Evolutionary conservation across 2,329 filamentous ascomycete genomes (phyloP), one percentile per base, ranked within the genome.

Genomic region (Paramyrothecium roridum): DNA sequence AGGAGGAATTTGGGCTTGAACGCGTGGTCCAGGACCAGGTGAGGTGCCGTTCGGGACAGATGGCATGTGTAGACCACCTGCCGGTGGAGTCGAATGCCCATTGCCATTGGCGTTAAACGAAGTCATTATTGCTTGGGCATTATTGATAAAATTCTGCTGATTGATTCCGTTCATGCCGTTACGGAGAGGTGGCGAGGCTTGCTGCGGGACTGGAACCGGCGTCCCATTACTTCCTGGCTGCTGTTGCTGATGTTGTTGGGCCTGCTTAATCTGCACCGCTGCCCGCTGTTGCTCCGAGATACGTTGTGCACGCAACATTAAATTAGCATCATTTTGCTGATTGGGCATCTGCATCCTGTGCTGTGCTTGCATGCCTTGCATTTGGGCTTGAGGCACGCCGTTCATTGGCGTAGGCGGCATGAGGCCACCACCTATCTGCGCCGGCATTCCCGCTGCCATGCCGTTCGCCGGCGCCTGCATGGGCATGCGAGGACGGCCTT

Each of bases 331-430:
- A 3, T 82, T 67, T 43, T 69, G 69, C 45, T 69, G 66, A 37
- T 70, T 71, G 2, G 70, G 68, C 61, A 72, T 70, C 2, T 84
- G 81, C 75, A 90, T 81, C 54, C 87, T 81, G 53, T 83, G 79
- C 59, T 88, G 81, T 7, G 75, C 76, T 58, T 81, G 76, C 61
- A 75, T 61, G 17, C 80, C 79, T 63, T 88, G 86, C 75, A 91
- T 81, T 60, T 88, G 88, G 22, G 88, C 86, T 67, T 90, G 87
- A 40, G 86, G 84, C 22, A 89, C 79, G 48, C 82, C 82, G 56
- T 84, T 84, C 76, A 89, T 81, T 46, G 83, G 80, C 66, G 84
- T 79, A 3, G 76, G 83, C 23, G 75, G 80, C 56, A 76, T 78
- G 48, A 77, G 80, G 58, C 72, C 80, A 53, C 74, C 79, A 58